Evolutionary conservation across 441 rosid genomes (phyloP), one percentile per base, ranked within the genome.

Genomic region (Macaranga tanarius): DNA sequence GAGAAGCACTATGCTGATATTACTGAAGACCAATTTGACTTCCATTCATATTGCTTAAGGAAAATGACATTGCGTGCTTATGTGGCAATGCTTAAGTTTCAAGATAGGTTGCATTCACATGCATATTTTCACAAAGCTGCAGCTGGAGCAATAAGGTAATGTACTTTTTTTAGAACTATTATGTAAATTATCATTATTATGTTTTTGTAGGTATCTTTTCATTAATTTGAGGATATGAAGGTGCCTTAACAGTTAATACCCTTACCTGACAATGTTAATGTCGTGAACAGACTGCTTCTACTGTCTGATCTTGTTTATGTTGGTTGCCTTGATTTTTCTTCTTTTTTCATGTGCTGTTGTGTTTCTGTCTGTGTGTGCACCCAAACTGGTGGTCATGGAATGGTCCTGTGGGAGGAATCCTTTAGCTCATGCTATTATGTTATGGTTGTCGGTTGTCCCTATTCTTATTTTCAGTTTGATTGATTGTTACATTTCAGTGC

Each of bases 1-100:
- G 99, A 96, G 89, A 96, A 96, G 89, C 99, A 96, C 82, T 96
- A 94, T 82, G 87, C 98, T 73, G 99, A 96, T 85, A 96, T 96
- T 73, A 89, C 96, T 23, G 99, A 92, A 81, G 99, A 96, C 77
- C 99, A 96, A 67, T 96, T 96, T 79, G 99, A 96, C 80, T 96
- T 96, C 81, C 99, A 96, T 82, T 89, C 99, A 47, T 96, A 96
- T 84, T 96, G 99, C 87, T 83, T 96, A 77, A 85, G 99, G 80
- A 96, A 94, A 82, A 94, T 96, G 99, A 96, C 99, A 13, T 83
- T 94, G 63, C 98, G 99, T 69, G 88, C 99, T 15, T 96, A 96
- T 77, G 96, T 96, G 75, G 97, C 87, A 79, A 96, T 94, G 99
- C 97, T 96, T 75, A 96, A 89, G 84, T 96, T 94, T 86, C 97